These are phyloP conservation scores for Elsinoe necatrix DNA, from an alignment of 2,329 filamentous ascomycete genomes.

Conservation along the genomic window DNA sequence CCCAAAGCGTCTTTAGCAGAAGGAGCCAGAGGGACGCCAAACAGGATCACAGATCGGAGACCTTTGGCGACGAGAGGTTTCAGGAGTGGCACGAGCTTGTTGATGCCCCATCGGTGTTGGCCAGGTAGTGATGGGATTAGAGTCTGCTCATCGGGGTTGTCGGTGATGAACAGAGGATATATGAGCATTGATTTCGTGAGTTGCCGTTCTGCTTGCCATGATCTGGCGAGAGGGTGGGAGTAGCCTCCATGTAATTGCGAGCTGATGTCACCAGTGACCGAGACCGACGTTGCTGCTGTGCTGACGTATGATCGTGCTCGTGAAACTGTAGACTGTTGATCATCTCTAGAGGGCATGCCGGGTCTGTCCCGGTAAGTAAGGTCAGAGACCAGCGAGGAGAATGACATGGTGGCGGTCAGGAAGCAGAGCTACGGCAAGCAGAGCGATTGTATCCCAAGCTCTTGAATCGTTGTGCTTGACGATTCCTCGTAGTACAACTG, in stretches of 20 bases:
- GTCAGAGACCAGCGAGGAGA: constrained; percentile 46
- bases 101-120: constrained; percentile 80
- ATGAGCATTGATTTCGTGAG: constrained; percentile 87
- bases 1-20: constrained; percentile 83
- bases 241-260: constrained; percentile 46
- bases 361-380: constrained; percentile 41
- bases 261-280: constrained; percentile 44
- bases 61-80: constrained; percentile 82
- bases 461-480: background rate
- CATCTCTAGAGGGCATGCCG: constrained; percentile 34
- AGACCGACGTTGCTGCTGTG: constrained; percentile 45
- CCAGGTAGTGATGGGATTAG: constrained; percentile 84
- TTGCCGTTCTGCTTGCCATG: constrained; percentile 47
- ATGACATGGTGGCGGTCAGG: constrained; percentile 35
- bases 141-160: constrained; percentile 85
- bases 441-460: background rate
- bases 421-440: background rate
- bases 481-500: background rate
- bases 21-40: constrained; percentile 79
- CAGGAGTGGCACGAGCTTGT: constrained; percentile 75
- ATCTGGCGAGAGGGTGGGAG: constrained; percentile 42
- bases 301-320: constrained; percentile 43
- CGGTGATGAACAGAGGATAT: constrained; percentile 92
- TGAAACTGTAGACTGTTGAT: constrained; percentile 38
- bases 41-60: constrained; percentile 85